These are phyloP conservation scores for Fusarium sterilihyphosum DNA, from an alignment of 2,329 filamentous ascomycete species.

Conservation along the genomic window DNA sequence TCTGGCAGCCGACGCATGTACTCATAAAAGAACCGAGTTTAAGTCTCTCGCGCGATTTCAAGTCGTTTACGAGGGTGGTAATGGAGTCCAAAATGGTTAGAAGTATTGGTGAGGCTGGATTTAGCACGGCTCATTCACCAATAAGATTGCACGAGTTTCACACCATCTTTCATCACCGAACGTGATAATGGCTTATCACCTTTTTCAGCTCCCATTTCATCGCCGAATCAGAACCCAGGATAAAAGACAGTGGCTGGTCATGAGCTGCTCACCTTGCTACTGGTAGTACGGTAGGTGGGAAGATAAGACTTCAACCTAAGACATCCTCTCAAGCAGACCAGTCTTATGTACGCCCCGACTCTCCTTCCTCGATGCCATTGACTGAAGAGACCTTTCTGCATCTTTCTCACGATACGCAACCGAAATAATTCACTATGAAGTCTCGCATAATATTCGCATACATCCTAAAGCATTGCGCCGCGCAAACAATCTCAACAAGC, in stretches of 20 bases:
- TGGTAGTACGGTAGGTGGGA: background rate
- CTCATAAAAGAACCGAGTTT: background rate
- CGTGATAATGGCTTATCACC: background rate
- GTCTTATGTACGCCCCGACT: accelerated
- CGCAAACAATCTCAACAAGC: background rate
- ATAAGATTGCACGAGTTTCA: background rate
- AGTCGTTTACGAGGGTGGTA: no score
- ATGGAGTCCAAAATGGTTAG: background rate
- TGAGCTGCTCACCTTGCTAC: background rate
- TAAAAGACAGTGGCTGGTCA: accelerated
- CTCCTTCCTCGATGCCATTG: accelerated
- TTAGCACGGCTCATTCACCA: background rate
- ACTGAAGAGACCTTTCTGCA: accelerated
- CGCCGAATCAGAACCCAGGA: accelerated
- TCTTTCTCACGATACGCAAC: no score
- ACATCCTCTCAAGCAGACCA: no score
- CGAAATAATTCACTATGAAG: background rate
- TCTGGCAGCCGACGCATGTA: background rate
- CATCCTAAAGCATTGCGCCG: background rate
- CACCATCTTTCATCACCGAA: accelerated
- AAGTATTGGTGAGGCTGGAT: background rate
- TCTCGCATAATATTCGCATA: accelerated
- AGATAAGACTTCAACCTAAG: accelerated
- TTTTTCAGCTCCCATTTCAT: background rate
- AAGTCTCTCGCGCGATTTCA: no score